Conservation (phyloP, 2,329 filamentous ascomycete genomes). For the Phialophora tarda region DNA sequence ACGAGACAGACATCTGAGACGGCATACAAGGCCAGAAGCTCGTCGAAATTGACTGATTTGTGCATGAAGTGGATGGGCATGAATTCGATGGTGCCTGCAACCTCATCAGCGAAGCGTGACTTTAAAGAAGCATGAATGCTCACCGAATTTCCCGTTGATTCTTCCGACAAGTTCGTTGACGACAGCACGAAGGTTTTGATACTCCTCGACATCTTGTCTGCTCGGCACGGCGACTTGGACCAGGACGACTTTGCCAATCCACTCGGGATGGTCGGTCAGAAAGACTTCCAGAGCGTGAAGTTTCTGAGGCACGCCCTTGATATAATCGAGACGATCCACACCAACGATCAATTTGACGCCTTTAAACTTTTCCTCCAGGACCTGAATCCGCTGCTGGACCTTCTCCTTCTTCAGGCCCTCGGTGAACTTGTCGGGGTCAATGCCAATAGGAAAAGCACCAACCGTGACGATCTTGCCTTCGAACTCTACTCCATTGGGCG, state of each 20-base stretch:
- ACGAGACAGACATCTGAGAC: conserved; percentile 92
- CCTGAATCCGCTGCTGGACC: conserved; percentile 84
- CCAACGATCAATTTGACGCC: conserved; percentile 96
- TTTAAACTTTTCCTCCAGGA: conserved; percentile 86
- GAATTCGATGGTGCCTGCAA: conserved; percentile 83
- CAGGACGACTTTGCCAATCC: conserved; percentile 95
- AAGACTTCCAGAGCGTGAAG: conserved; percentile 96
- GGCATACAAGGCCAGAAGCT: conserved; percentile 90
- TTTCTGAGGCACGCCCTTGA: conserved; percentile 98
- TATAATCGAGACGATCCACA: conserved; percentile 96
- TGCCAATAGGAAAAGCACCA: conserved; percentile 95
- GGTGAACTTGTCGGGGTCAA: conserved; percentile 95
- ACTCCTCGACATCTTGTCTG: conserved; percentile 94
- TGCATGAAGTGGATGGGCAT: conserved; percentile 99
- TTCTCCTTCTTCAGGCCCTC: conserved; percentile 84
- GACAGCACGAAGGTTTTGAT: conserved; percentile 92
- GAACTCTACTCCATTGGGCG: conserved; percentile 91
- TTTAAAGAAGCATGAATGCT: conserved; percentile 35
- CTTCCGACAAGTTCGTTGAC: conserved; percentile 96
- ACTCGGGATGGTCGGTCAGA: conserved; percentile 93
- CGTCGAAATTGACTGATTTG: conserved; percentile 92
- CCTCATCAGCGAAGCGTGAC: conserved; percentile 28
- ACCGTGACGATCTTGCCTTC: conserved; percentile 87
- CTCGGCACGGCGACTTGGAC: conserved; percentile 96
- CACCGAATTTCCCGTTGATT: conserved; percentile 92